Percentiles rank a stretch among this genome's conserved stretches.
These are phyloP conservation scores for Malus hybrid DNA, from an alignment of 331 rosid species.

Conservation along the genomic window DNA sequence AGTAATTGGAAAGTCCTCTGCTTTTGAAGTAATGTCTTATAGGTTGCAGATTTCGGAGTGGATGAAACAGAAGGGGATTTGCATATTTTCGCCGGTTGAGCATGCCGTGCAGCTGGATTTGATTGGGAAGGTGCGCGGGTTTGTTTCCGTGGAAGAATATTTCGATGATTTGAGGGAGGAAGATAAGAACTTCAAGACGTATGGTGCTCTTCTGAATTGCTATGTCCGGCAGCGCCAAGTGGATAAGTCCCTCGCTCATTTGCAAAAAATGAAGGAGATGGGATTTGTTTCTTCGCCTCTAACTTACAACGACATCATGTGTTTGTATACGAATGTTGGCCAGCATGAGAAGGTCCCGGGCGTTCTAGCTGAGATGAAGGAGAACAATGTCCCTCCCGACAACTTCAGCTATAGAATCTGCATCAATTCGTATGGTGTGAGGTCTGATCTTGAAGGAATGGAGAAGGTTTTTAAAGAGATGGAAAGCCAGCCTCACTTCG, in stretches of 20 bases:
- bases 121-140: slow-evolving; percentile 60
- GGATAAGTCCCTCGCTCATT: slow-evolving; percentile 54
- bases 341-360: slow-evolving; percentile 64
- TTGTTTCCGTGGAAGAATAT: slow-evolving; percentile 47
- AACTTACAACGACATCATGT: slow-evolving; percentile 71
- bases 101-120: slow-evolving; percentile 85
- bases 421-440: slow-evolving; percentile 58
- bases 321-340: slow-evolving; percentile 50
- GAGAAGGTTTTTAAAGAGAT: slow-evolving; percentile 53
- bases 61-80: slow-evolving; percentile 69
- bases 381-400: slow-evolving; percentile 52
- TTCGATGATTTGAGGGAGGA: slow-evolving; percentile 45
- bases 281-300: slow-evolving; percentile 58
- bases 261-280: slow-evolving; percentile 66
- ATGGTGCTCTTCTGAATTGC: slow-evolving; percentile 82
- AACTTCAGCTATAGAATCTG: slow-evolving; percentile 80
- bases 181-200: slow-evolving; percentile 49
- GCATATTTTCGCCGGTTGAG: slow-evolving; percentile 55
- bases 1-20: background rate
- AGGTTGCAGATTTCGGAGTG: slow-evolving; percentile 70
- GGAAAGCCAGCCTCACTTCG: slow-evolving; percentile 53
- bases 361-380: slow-evolving; percentile 65
- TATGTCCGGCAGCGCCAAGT: slow-evolving; percentile 55
- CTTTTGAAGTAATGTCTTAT: background rate
- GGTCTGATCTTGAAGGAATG: slow-evolving; percentile 54